These are phyloP conservation scores for Pythium plurisporium DNA, from an alignment of 352 stramenopile species.

Conservation along the genomic window DNA sequence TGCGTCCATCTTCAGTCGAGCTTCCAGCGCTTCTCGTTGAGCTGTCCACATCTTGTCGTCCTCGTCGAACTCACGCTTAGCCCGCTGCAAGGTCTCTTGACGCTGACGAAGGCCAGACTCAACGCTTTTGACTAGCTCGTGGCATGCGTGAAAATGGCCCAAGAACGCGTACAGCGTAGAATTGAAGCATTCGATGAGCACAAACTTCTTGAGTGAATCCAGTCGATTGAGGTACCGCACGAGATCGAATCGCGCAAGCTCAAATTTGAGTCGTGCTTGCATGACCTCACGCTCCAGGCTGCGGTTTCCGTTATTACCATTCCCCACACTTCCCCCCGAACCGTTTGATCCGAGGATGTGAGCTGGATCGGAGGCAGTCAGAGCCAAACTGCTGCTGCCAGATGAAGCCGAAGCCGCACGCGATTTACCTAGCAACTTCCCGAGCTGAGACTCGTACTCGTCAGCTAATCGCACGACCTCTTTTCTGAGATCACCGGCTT, in stretches of 20 bases:
- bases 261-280: constrained; percentile 57
- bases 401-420: constrained; percentile 26
- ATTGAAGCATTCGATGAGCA: constrained; percentile 83
- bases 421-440: constrained; percentile 75
- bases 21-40: constrained; percentile 62
- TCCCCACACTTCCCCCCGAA: background rate
- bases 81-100: constrained; percentile 64
- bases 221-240: constrained; percentile 81
- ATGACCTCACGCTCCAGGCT: constrained; percentile 66
- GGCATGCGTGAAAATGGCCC: constrained; percentile 74
- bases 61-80: constrained; percentile 58
- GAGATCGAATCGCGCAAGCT: constrained; percentile 80
- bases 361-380: constrained; percentile 13
- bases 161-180: constrained; percentile 78
- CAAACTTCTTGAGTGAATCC: constrained; percentile 82
- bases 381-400: constrained; percentile 3
- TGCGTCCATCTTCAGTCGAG: constrained; percentile 45
- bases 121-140: constrained; percentile 75
- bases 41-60: constrained; percentile 74
- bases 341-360: constrained; percentile 18
- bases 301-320: constrained; percentile 4
- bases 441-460: constrained; percentile 77
- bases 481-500: constrained; percentile 60
- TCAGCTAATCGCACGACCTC: constrained; percentile 64
- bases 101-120: constrained; percentile 61